These are phyloP conservation scores for Abrus pulchellus DNA, from an alignment of 306 rosid species.

Conservation along the genomic window DNA sequence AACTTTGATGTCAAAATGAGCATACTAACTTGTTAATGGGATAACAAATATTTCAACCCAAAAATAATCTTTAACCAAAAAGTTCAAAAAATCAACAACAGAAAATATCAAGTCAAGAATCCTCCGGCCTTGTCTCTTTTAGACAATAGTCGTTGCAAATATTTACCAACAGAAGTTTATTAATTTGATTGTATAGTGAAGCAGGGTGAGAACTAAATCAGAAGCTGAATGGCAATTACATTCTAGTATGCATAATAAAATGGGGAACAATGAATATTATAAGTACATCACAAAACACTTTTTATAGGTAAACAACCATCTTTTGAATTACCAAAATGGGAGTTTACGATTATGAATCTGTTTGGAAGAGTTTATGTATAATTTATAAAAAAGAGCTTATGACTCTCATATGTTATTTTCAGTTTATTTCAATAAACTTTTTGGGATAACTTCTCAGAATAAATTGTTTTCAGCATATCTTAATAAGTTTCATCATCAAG, in stretches of 20 bases:
- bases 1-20: conserved; percentile 1
- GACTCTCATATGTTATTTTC: too few relatives aligned
- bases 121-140: conserved; percentile 2
- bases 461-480: too few relatives aligned
- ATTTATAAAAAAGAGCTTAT: too few relatives aligned
- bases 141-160: not conserved
- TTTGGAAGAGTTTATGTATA: too few relatives aligned
- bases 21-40: not conserved
- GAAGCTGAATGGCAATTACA: not conserved
- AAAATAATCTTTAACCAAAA: not conserved
- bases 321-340: not conserved
- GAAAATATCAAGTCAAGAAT: conserved; percentile 37
- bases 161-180: not conserved
- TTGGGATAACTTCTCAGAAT: too few relatives aligned
- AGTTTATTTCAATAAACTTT: too few relatives aligned
- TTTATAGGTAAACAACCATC: not conserved
- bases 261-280: not conserved
- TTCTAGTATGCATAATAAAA: conserved; percentile 2
- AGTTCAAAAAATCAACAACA: conserved; percentile 6
- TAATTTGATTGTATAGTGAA: not conserved
- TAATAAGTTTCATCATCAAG: too few relatives aligned
- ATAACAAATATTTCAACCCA: not conserved
- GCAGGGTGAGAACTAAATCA: conserved; percentile 2
- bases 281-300: not conserved
- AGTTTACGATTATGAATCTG: not conserved